phyloP scores from a whole-genome alignment of 495 filamentous ascomycete species.

The Bryoglossum gracile region DNA sequence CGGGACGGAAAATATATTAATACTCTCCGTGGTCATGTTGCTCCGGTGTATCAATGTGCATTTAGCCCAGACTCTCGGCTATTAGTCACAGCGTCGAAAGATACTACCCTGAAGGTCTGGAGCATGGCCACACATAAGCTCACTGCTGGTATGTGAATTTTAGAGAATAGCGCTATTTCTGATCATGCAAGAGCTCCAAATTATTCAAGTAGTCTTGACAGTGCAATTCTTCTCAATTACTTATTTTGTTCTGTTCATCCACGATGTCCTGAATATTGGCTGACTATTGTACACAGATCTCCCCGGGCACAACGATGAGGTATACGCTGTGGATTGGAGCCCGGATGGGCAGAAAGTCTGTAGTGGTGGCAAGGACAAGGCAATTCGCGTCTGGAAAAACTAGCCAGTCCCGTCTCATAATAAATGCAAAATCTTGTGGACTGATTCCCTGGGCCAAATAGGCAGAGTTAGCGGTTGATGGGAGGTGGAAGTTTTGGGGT shows the following conservation, averaged over 20 bases:
- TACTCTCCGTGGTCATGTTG: constrained; percentile 87
- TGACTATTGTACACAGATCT: constrained; percentile 50
- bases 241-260: too few relatives aligned
- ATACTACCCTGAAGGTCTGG: constrained; percentile 94
- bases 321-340: constrained; percentile 90
- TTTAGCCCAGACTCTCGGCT: constrained; percentile 86
- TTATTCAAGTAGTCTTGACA: too few relatives aligned
- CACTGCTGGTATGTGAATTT: constrained; percentile 34
- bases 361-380: constrained; percentile 91
- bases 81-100: constrained; percentile 78
- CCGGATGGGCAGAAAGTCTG: constrained; percentile 77
- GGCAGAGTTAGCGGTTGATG: too few relatives aligned
- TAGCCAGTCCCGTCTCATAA: too few relatives aligned
- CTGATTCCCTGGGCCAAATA: too few relatives aligned
- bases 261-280: too few relatives aligned
- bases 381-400: constrained; percentile 68
- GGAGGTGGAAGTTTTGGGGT: constrained; percentile 54
- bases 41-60: constrained; percentile 80
- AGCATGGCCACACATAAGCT: constrained; percentile 79
- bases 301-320: constrained; percentile 90
- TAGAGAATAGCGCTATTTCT: not conserved
- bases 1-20: constrained; percentile 70
- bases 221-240: too few relatives aligned
- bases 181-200: not conserved
- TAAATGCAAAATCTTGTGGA: too few relatives aligned